Base-by-base conservation (phyloP, 2,329 filamentous ascomycete species). In the Sporothrix protearum region DNA sequence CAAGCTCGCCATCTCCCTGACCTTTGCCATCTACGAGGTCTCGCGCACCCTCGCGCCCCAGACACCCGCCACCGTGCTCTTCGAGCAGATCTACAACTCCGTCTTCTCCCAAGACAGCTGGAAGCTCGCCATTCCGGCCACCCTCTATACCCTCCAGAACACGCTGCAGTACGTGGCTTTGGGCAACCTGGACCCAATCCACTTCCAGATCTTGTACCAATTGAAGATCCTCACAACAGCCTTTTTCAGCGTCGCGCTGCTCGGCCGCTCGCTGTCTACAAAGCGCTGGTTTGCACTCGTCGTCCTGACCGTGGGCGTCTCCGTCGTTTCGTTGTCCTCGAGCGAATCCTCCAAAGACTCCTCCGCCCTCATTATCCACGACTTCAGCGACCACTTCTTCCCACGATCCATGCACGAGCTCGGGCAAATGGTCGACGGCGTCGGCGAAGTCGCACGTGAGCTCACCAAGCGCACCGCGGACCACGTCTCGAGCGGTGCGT, bases 171-270 rank as follows among this genome's bases (percentile, higher is more conserved):
- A 97, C 78, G 87, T 96, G 69, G 95, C 93, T 1, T 89, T 97
- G 12, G 93, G 92, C 73, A 97, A 98, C 76, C 81, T 98, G 76
- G 93, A 97, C 77, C 92, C 95, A 0, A 93, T 96, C 4, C 94
- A 95, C 70, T 98, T 97, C 78, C 94, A 97, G 80, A 90, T 97
- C 72, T 88, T 96, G 33, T 97, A 96, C 79, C 95, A 99, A 81
- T 85, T 98, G 72, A 97, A 97, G 87, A 96, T 98, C 74, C 87
- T 97, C 74, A 93, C 92, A 1, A 96, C 93, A 0, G 94, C 96
- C 1, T 80, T 97, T 39, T 97, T 97, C 80, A 96, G 92, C 74
- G 90, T 97, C 51, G 81, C 89, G 3, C 85, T 98, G 78, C 85
- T 98, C 22, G 88, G 90, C 28, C 87, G 91, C 72, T 86, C 86